Percentiles rank a stretch among this genome's conserved stretches.
Conservation (phyloP, 2,329 filamentous ascomycete species). For the Sporothrix pallida region DNA sequence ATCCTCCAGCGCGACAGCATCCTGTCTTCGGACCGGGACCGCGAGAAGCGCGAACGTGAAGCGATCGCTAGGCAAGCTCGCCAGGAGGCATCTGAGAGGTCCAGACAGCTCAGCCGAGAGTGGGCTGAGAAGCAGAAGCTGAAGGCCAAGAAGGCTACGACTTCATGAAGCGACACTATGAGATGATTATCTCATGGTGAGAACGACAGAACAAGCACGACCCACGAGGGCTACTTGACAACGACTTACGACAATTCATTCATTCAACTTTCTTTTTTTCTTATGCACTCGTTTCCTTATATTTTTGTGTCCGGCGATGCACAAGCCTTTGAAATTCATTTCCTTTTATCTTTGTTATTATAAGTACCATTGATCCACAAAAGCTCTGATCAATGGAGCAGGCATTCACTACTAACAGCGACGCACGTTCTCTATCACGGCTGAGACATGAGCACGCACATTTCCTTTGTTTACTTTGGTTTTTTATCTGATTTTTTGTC, state of each 20-base stretch:
- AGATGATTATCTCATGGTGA: no score
- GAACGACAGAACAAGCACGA: conserved; percentile 1
- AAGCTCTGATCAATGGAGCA: neutral
- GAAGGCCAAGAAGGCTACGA: conserved; percentile 31
- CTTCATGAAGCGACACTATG: neutral
- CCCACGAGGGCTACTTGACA: neutral
- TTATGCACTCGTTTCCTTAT: neutral
- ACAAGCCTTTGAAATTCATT: neutral
- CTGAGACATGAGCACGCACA: neutral
- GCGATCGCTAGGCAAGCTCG: conserved; percentile 59
- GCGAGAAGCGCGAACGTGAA: conserved; percentile 62
- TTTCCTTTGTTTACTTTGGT: conserved; percentile 18
- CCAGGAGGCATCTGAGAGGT: conserved; percentile 66
- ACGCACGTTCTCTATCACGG: neutral
- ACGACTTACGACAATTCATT: conserved; percentile 19
- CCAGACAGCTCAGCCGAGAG: conserved; percentile 62
- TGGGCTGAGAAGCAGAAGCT: conserved; percentile 58
- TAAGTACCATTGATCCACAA: neutral
- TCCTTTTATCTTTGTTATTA: neutral
- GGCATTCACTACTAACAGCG: conserved; percentile 4
- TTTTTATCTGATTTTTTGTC: neutral
- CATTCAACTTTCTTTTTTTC: neutral
- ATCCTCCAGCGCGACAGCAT: conserved; percentile 60
- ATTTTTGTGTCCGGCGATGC: neutral
- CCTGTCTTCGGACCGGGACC: conserved; percentile 54